Evolutionary conservation across 1,139 yeast genomes (phyloP).

Genomic region (Saccharomycopsis hybrid): DNA sequence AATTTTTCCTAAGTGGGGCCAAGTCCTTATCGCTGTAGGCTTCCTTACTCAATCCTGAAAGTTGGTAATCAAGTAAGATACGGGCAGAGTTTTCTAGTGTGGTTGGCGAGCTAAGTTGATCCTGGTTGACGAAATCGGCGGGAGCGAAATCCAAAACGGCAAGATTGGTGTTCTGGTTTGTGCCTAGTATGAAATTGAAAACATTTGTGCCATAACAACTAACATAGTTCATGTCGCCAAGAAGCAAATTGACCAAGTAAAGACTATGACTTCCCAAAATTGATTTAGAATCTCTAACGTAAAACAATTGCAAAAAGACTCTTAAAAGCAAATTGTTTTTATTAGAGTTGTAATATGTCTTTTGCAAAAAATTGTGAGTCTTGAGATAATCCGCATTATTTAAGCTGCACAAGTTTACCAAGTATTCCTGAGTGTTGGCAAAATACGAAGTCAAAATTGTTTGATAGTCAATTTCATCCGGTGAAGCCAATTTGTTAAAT

Average conservation of each 20-base stretch:
- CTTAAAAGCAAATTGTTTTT: conserved; percentile 49
- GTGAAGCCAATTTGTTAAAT: conserved; percentile 36
- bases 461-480: conserved; percentile 24
- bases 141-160: conserved; percentile 1
- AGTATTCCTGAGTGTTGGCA: conserved; percentile 32
- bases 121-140: neutral
- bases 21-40: neutral
- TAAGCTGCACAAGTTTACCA: conserved; percentile 21
- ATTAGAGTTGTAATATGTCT: conserved; percentile 7
- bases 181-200: conserved; percentile 21
- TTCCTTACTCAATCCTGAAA: conserved; percentile 13
- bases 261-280: conserved; percentile 36
- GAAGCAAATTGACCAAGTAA: conserved; percentile 25
- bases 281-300: conserved; percentile 54
- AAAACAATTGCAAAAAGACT: conserved; percentile 53
- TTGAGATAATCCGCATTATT: neutral
- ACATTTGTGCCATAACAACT: conserved; percentile 30
- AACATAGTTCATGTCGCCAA: conserved; percentile 29
- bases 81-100: neutral
- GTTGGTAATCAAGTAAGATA: neutral
- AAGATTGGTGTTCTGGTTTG: neutral
- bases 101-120: neutral
- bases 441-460: conserved; percentile 29
- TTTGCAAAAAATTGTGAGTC: conserved; percentile 27
- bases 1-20: neutral